These are phyloP conservation scores for Vicia villosa DNA, from an alignment of 306 rosid species.

Conservation along the genomic window DNA sequence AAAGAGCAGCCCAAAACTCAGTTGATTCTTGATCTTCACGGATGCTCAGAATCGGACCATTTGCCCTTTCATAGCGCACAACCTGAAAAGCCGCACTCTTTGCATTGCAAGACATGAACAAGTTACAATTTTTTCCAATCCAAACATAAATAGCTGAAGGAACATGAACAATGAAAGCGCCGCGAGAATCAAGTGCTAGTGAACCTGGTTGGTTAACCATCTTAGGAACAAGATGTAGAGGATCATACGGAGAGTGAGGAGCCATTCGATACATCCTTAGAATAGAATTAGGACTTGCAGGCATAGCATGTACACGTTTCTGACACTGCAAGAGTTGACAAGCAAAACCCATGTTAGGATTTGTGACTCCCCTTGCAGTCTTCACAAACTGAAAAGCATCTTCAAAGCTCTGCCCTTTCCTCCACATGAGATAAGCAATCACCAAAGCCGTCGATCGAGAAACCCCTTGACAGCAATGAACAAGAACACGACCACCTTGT, in stretches of 20 bases:
- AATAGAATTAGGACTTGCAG: slow-evolving; percentile 81
- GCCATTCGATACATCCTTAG: slow-evolving; percentile 91
- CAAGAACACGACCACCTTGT: slow-evolving; percentile 87
- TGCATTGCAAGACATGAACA: slow-evolving; percentile 62
- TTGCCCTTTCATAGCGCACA: slow-evolving; percentile 71
- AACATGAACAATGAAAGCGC: slow-evolving; percentile 81
- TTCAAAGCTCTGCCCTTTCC: slow-evolving; percentile 84
- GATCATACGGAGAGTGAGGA: slow-evolving; percentile 89
- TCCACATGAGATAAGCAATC: slow-evolving; percentile 98
- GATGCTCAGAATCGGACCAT: slow-evolving; percentile 56
- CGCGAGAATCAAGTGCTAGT: slow-evolving; percentile 88
- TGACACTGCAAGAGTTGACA: slow-evolving; percentile 94
- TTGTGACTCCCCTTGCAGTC: slow-evolving; percentile 87
- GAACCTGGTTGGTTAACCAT: slow-evolving; percentile 57
- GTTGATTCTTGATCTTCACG: slow-evolving; percentile 72
- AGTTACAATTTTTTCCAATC: slow-evolving; percentile 62
- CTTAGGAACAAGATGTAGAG: slow-evolving; percentile 93
- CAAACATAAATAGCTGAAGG: slow-evolving; percentile 86
- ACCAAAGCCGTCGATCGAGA: slow-evolving; percentile 84
- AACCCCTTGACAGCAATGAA: slow-evolving; percentile 92
- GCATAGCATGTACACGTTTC: slow-evolving; percentile 86
- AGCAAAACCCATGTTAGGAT: slow-evolving; percentile 93
- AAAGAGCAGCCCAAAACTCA: slow-evolving; percentile 78
- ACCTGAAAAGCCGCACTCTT: slow-evolving; percentile 74
- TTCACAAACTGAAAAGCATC: slow-evolving; percentile 91